Percentiles rank a stretch among this genome's conserved stretches.
Evolutionary conservation across 2,329 filamentous ascomycete species (phyloP).

Genomic region (Penicillium frequentans): DNA sequence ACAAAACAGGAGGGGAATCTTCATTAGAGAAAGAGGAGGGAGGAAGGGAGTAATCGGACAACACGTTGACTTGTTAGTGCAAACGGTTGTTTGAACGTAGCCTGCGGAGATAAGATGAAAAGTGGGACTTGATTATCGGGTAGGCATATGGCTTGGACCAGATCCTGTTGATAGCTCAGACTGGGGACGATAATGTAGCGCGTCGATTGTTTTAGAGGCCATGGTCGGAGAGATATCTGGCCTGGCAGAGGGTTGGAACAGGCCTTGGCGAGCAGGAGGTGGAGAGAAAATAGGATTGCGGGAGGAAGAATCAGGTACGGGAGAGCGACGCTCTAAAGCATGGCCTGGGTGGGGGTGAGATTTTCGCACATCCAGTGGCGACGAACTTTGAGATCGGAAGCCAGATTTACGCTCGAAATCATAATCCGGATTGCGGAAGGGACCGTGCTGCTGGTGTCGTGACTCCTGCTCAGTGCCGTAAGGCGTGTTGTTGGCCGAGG

Average conservation of each 20-base stretch:
- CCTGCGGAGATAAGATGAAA: not conserved
- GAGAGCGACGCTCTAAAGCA: conserved; percentile 28
- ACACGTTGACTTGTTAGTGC: conserved; percentile 3
- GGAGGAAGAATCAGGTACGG: conserved; percentile 16
- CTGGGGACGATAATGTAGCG: conserved; percentile 30
- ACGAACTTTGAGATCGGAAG: conserved; percentile 39
- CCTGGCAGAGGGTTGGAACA: conserved; percentile 34
- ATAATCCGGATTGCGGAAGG: conserved; percentile 33
- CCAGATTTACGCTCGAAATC: conserved; percentile 36
- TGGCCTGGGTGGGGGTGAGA: conserved; percentile 30
- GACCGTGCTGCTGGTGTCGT: conserved; percentile 22
- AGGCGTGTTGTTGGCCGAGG: conserved; percentile 46
- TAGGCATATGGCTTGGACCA: conserved; percentile 33
- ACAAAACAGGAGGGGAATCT: conserved; percentile 5
- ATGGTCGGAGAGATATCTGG: conserved; percentile 33
- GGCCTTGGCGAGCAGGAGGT: conserved; percentile 33
- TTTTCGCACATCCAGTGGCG: conserved; percentile 42
- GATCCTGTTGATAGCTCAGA: conserved; percentile 28
- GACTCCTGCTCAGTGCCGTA: conserved; percentile 40
- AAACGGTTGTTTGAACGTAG: not conserved
- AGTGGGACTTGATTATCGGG: conserved; percentile 23
- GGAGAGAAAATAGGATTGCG: conserved; percentile 36
- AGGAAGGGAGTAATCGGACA: conserved; percentile 4
- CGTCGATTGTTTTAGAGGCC: conserved; percentile 30
- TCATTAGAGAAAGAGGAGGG: conserved; percentile 16